Percentiles rank a stretch among this genome's conserved stretches.
These are phyloP conservation scores for Agrostemma githago DNA, from an alignment of 148 eudicot genomes.

Conservation along the genomic window DNA sequence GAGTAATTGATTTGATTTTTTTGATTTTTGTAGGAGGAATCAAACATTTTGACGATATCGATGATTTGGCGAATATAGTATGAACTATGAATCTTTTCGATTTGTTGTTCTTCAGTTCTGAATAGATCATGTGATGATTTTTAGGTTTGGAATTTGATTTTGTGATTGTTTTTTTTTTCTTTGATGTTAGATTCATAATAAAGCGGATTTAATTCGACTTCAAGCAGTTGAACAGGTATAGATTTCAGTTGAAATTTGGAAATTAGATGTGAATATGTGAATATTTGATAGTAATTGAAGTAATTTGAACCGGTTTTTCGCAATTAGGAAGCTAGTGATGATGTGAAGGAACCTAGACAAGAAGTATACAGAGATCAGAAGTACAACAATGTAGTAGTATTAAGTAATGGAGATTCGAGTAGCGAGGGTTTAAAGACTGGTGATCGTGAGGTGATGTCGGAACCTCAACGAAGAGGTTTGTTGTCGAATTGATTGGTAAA, in stretches of 20 bases:
- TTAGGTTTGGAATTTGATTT: not conserved
- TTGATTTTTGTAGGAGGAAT: slow-evolving; percentile 36
- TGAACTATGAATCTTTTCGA: slow-evolving; percentile 12
- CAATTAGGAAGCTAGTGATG: slow-evolving; percentile 47
- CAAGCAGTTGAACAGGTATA: slow-evolving; percentile 57
- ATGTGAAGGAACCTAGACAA: slow-evolving; percentile 57
- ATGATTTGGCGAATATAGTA: slow-evolving; percentile 74
- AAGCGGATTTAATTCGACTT: slow-evolving; percentile 48
- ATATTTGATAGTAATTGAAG: not conserved
- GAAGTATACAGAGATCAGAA: slow-evolving; percentile 65
- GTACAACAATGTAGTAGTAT: slow-evolving; percentile 29
- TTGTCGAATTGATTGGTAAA: slow-evolving; percentile 23
- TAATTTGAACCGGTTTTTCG: slow-evolving; percentile 11
- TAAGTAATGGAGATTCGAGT: slow-evolving; percentile 20
- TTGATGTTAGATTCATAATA: slow-evolving; percentile 36
- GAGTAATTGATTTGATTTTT: not conserved
- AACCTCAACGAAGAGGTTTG: slow-evolving; percentile 47
- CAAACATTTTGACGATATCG: slow-evolving; percentile 30
- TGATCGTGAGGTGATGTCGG: slow-evolving; percentile 19
- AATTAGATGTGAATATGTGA: slow-evolving; percentile 5
- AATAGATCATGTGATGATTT: not conserved
- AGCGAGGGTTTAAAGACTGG: slow-evolving; percentile 26
- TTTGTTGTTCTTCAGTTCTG: too few relatives aligned
- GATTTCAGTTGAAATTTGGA: not conserved
- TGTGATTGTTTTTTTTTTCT: slow-evolving; percentile 1